Evolutionary conservation across 495 filamentous ascomycete genomes (phyloP).

Genomic region (Hypoxylon intermedium): DNA sequence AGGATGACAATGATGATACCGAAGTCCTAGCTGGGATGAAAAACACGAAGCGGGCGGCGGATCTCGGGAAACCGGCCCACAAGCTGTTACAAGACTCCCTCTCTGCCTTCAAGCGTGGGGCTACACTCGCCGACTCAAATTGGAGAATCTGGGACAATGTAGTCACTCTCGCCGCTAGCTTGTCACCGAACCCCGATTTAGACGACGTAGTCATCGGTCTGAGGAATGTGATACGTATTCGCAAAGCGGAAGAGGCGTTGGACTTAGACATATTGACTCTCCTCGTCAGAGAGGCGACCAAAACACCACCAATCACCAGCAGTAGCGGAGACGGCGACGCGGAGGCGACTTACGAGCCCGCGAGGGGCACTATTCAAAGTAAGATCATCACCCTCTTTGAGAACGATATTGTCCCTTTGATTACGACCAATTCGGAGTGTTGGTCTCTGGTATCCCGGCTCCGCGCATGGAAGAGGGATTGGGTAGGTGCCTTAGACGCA

Average conservation of each 20-base stretch:
- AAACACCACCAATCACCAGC: conserved; percentile 37
- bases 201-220: conserved; percentile 76
- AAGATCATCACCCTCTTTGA: conserved; percentile 77
- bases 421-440: conserved; percentile 76
- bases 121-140: conserved; percentile 78
- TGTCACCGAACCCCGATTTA: conserved; percentile 72
- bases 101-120: conserved; percentile 81
- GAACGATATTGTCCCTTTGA: conserved; percentile 73
- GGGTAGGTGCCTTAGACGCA: conserved; percentile 73
- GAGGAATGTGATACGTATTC: conserved; percentile 74
- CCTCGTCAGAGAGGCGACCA: conserved; percentile 72
- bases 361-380: conserved; percentile 55
- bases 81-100: conserved; percentile 76
- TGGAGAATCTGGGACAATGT: conserved; percentile 96
- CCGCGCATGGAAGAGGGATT: conserved; percentile 72
- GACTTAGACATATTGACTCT: conserved; percentile 74
- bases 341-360: conserved; percentile 46
- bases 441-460: conserved; percentile 77
- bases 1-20: conserved; percentile 38
- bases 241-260: conserved; percentile 74
- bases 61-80: conserved; percentile 43
- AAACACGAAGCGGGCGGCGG: conserved; percentile 31
- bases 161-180: conserved; percentile 79
- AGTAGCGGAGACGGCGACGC: conserved; percentile 47
- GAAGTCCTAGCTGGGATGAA: conserved; percentile 36